These are phyloP conservation scores for Schwanniomyces vanrijiae DNA, from an alignment of 805 yeast genomes.

Conservation along the genomic window DNA sequence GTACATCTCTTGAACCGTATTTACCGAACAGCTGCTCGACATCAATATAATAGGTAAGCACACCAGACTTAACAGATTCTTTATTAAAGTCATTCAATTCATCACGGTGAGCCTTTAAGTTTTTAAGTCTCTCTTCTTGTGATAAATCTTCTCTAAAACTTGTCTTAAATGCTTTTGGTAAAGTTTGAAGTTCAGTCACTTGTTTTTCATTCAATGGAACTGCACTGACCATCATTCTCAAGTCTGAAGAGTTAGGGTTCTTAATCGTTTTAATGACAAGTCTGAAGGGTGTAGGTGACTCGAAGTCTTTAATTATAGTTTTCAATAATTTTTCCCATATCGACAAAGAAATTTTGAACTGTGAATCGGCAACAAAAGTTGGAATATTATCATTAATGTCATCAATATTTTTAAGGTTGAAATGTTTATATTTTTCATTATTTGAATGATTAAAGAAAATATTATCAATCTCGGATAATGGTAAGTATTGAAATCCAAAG, in stretches of 20 bases:
- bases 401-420: conserved; percentile 14
- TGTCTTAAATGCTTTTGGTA: conserved; percentile 27
- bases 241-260: conserved; percentile 3
- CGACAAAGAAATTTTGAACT: conserved; percentile 60
- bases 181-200: conserved; percentile 21
- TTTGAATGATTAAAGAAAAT: conserved; percentile 23
- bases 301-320: conserved; percentile 25
- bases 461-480: conserved; percentile 67
- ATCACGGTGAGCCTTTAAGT: conserved; percentile 24
- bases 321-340: conserved; percentile 43
- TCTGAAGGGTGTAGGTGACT: conserved; percentile 23
- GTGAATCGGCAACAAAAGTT: conserved; percentile 59
- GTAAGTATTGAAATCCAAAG: conserved; percentile 89
- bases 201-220: conserved; percentile 25
- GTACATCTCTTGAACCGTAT: conserved; percentile 13
- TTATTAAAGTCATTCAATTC: conserved; percentile 25
- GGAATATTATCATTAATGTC: conserved; percentile 40
- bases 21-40: conserved; percentile 18
- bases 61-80: conserved; percentile 14
- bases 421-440: conserved; percentile 11
- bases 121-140: conserved; percentile 18
- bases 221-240: conserved; percentile 25
- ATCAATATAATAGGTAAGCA: conserved; percentile 22
- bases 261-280: conserved; percentile 19
- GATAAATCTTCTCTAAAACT: conserved; percentile 28